These are phyloP conservation scores for Syzygium grande DNA, from an alignment of 345 rosid species.

Conservation along the genomic window DNA sequence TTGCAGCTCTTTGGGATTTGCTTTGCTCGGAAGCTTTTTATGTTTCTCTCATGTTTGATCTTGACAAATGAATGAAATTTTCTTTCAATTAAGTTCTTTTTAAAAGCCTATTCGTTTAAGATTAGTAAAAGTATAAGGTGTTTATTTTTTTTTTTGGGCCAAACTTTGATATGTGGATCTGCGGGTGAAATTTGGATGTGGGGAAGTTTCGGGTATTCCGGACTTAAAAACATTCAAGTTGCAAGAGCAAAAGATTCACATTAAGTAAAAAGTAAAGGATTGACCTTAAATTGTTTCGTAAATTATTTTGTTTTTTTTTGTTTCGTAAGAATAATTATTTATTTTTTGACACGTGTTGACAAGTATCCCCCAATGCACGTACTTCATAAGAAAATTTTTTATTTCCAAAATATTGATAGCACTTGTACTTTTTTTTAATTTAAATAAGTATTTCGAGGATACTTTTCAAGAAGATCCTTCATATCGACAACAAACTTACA, in stretches of 20 bases:
- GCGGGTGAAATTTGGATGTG: not conserved
- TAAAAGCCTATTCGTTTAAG: not conserved
- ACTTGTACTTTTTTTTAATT: not conserved
- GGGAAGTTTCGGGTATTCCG: not conserved
- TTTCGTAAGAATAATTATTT: not conserved
- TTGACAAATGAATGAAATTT: too few species aligned
- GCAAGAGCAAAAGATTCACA: not conserved
- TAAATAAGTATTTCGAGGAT: not conserved
- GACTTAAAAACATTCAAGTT: not conserved
- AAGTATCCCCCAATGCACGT: not conserved
- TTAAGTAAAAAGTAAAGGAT: not conserved
- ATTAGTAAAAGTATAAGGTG: not conserved
- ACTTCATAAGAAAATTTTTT: not conserved
- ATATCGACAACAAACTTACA: not conserved
- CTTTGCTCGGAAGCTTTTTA: too few species aligned
- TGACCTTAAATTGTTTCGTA: not conserved
- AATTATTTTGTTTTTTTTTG: not conserved
- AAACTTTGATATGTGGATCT: not conserved
- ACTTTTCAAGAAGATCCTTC: not conserved
- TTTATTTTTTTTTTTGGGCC: too few species aligned
- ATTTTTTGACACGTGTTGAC: not conserved
- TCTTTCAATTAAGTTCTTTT: too few species aligned
- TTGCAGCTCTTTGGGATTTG: too few species aligned
- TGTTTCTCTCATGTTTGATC: too few species aligned
- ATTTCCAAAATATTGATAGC: not conserved